These are phyloP conservation scores for Aegle marmelos DNA, from an alignment of 345 rosid genomes.

Conservation along the genomic window DNA sequence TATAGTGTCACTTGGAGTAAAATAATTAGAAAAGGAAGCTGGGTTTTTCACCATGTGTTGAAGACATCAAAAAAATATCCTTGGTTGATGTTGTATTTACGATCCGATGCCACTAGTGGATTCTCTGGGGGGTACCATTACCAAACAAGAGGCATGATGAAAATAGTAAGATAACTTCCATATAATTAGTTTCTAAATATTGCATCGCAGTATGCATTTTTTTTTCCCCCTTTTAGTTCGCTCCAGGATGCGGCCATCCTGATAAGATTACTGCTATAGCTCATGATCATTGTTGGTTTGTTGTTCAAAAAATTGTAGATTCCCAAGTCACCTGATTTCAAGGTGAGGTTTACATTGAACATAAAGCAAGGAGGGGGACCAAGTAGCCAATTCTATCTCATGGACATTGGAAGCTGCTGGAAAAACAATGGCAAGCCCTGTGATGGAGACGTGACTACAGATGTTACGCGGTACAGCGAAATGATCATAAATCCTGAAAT, in stretches of 20 bases:
- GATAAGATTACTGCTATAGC: no score
- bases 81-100: slow-evolving; percentile 31
- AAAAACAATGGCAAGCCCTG: slow-evolving; percentile 29
- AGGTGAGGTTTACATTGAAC: slow-evolving; percentile 15
- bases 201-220: not conserved
- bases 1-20: slow-evolving; percentile 23
- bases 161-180: slow-evolving; percentile 15
- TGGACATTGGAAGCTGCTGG: slow-evolving; percentile 33
- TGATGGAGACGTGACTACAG: slow-evolving; percentile 21
- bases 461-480: slow-evolving; percentile 22
- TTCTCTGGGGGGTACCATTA: slow-evolving; percentile 32
- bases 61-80: slow-evolving; percentile 27
- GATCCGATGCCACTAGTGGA: slow-evolving; percentile 30
- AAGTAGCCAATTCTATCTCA: slow-evolving; percentile 24
- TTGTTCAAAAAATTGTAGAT: not conserved
- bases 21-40: slow-evolving; percentile 20
- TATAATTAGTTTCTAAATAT: no score
- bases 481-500: slow-evolving; percentile 17
- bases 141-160: slow-evolving; percentile 30
- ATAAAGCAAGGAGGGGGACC: slow-evolving; percentile 27
- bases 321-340: slow-evolving; percentile 23
- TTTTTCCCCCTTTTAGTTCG: not conserved
- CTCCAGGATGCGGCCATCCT: no score
- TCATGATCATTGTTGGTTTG: not conserved
- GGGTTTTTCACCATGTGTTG: slow-evolving; percentile 22